Evolutionary conservation across 2,329 filamentous ascomycete species (phyloP).

Genomic region (Helicocarpus griseus): DNA sequence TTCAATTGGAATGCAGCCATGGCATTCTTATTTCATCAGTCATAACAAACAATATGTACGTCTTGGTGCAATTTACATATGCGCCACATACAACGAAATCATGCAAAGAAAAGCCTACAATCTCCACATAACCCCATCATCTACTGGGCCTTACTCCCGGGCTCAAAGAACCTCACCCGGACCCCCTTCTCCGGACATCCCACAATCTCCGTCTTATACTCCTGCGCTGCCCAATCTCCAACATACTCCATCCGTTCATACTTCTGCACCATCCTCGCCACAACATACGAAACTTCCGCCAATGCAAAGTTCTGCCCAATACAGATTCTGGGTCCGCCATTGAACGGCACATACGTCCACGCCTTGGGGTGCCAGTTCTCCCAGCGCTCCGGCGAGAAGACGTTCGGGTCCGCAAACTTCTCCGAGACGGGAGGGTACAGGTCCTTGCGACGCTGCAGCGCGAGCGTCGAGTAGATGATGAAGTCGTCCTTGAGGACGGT

Average conservation of each 20-base stretch:
- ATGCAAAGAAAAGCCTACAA: not conserved
- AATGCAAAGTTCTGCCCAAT: slow-evolving; percentile 74
- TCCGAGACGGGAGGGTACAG: slow-evolving; percentile 47
- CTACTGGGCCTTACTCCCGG: not conserved
- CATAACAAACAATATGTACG: not conserved
- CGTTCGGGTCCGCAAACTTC: slow-evolving; percentile 36
- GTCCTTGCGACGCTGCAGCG: slow-evolving; percentile 60
- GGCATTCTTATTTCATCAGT: not conserved
- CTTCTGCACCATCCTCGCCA: slow-evolving; percentile 62
- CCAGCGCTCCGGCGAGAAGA: slow-evolving; percentile 61
- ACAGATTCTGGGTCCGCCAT: slow-evolving; percentile 63
- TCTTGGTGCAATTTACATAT: not conserved
- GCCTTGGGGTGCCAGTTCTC: slow-evolving; percentile 50
- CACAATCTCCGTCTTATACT: slow-evolving; percentile 7
- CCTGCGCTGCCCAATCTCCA: slow-evolving; percentile 5
- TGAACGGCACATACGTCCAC: slow-evolving; percentile 66
- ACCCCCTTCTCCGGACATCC: slow-evolving; percentile 5
- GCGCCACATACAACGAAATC: not conserved
- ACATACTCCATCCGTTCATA: slow-evolving; percentile 51
- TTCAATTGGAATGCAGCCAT: too few species aligned
- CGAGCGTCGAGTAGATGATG: slow-evolving; percentile 57
- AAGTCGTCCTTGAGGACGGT: slow-evolving; percentile 56
- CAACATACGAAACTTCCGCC: slow-evolving; percentile 58
- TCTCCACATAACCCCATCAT: too few species aligned
- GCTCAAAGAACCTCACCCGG: not conserved